phyloP scores from a whole-genome alignment of 106 monocot species.

The Alisma plantagoaquatica region DNA sequence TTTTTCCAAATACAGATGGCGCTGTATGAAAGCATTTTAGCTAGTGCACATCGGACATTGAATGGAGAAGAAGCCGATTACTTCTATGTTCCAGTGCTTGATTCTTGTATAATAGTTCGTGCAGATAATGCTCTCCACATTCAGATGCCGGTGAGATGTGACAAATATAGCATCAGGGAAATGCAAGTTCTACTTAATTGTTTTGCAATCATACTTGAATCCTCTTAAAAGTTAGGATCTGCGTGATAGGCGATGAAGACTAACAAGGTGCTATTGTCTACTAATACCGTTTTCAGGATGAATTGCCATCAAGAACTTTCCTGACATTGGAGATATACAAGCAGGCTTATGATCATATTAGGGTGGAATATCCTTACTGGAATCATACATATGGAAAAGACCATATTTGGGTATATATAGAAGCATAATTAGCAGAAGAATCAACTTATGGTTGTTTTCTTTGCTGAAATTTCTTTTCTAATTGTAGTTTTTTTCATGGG shows the following conservation, averaged over 20 bases:
- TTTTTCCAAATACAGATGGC: slow-evolving; percentile 43
- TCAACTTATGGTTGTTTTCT: slow-evolving; percentile 4
- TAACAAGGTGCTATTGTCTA: background rate
- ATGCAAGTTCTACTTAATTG: background rate
- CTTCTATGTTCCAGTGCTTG: slow-evolving; percentile 90
- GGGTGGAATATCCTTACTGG: slow-evolving; percentile 82
- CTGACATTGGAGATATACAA: slow-evolving; percentile 66
- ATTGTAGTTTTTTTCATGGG: slow-evolving; percentile 89
- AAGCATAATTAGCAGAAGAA: background rate
- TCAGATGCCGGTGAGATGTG: background rate
- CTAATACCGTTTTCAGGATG: slow-evolving; percentile 35
- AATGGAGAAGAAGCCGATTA: slow-evolving; percentile 96
- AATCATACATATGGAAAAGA: slow-evolving; percentile 81
- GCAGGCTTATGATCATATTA: slow-evolving; percentile 77
- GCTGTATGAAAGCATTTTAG: slow-evolving; percentile 85
- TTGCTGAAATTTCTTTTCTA: background rate
- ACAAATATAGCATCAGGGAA: background rate
- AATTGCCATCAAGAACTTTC: slow-evolving; percentile 46
- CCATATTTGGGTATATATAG: slow-evolving; percentile 81
- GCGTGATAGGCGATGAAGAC: background rate
- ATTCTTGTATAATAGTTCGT: slow-evolving; percentile 82
- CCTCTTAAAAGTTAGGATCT: background rate
- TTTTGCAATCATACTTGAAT: background rate
- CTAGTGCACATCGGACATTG: slow-evolving; percentile 81
- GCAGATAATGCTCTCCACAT: slow-evolving; percentile 82